Base-by-base conservation (phyloP, 441 rosid genomes). In the Hura crepitans region DNA sequence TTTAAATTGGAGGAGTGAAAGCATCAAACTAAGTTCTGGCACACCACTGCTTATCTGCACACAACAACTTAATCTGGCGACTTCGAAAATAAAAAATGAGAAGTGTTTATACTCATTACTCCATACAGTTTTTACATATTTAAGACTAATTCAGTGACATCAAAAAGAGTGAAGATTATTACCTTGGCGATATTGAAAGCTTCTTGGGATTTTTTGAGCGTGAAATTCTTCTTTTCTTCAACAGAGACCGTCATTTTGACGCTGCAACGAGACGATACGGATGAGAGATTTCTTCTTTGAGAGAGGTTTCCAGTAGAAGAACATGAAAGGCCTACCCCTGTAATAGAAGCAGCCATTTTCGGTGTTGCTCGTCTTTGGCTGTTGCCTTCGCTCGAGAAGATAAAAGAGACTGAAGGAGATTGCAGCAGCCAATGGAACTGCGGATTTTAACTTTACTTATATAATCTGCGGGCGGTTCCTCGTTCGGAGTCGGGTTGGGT, bases 131-230 rank as follows among this genome's bases (percentile, higher is more conserved):
- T 2, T 5, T 5, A 46, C 4, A 39, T 4, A 61, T 20, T 61
- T 13, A 20, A n/a, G 14, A 39, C 13, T 39, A 14, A 49, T 6
- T 18, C 23, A 49, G 54, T 25, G 0, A 25, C 12, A 55, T 55
- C 17, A 27, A 54, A 39, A 46, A 33, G 39, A 25, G 46, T 25
- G 9, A 45, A 31, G 60, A 47, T 9, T 27, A 9, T 10, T 35
- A 92, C 97, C 94, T 95, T 89, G 62, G 96, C 99, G 39, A 72
- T 83, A 68, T 66, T 83, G 83, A 90, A 92, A 76, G 96, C 97
- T 84, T 90, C 93, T 58, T 89, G 90, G 15, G 97, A 92, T 76
- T 92, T 95, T 62, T 87, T 76, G 70, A 92, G 90, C 46, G 91
- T 77, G 81, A 81, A 92, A 49, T 67, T 83, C 78, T 88, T 89